phyloP scores from a whole-genome alignment of 1,284 basidiomycete genomes.

The Schizophyllum commune region DNA sequence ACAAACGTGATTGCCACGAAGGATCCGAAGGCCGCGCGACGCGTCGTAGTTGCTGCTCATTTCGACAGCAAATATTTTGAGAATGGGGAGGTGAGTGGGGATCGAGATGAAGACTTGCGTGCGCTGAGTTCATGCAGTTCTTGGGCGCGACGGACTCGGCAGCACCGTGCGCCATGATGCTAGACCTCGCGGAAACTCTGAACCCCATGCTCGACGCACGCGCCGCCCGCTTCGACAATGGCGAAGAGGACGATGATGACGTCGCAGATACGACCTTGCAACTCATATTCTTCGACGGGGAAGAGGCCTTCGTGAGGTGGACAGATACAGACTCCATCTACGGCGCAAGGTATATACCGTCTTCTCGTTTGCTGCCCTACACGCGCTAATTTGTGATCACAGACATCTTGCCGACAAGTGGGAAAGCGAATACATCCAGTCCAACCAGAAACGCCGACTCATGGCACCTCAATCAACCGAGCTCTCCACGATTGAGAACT shows the following conservation, averaged over 20 bases:
- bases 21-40: constrained; percentile 74
- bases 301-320: constrained; percentile 94
- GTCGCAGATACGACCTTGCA: constrained; percentile 81
- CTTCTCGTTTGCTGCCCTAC: not conserved
- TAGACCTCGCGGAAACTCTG: constrained; percentile 82
- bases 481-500: constrained; percentile 77
- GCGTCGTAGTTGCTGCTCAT: constrained; percentile 88
- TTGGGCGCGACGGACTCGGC: constrained; percentile 98
- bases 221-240: constrained; percentile 47
- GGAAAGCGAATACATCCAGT: constrained; percentile 60
- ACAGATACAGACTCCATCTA: constrained; percentile 89
- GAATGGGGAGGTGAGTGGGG: constrained; percentile 54
- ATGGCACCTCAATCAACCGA: constrained; percentile 47
- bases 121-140: constrained; percentile 49
- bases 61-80: constrained; percentile 92
- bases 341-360: constrained; percentile 78
- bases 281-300: constrained; percentile 96
- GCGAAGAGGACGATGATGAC: constrained; percentile 66
- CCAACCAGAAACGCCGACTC: constrained; percentile 54
- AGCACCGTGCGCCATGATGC: constrained; percentile 89
- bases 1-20: constrained; percentile 95
- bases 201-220: constrained; percentile 62
- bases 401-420: constrained; percentile 86
- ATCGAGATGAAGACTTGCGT: constrained; percentile 2
- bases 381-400: constrained; percentile 4